Evolutionary conservation across 306 rosid genomes (phyloP), one percentile per base, ranked within the genome.

Genomic region (Quercus suber): DNA sequence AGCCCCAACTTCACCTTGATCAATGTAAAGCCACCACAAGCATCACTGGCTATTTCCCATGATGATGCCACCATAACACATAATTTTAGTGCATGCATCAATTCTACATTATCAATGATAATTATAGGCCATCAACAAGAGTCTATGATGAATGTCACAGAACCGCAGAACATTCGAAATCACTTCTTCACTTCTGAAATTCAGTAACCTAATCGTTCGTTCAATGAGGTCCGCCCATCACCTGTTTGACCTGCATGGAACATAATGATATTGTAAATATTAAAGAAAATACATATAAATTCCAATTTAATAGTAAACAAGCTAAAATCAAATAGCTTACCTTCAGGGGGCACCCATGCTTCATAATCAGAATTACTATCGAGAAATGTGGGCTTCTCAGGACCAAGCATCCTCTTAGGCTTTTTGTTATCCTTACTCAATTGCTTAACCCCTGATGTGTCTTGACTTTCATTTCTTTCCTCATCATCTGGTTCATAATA

Each of bases 271-370:
- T 55, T 43, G 77, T 28, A 71, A 60, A 53, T 18, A 83, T 27
- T 63, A 71, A 11, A 77, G 7, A 67, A 41, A 58, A 68, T 74
- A 21, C 33, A 56, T 73, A 11, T 2, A 59, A 43, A 19, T 27
- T 69, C 60, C 64, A 74, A 76, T 12, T 71, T 20, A 21, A 56
- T 3, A 71, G 21, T 20, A 51, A 20, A 69, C 70, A 21, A 53
- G 20, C 33, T 53, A 76, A 81, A 81, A 84, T 59, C 71, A 65
- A 71, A 69, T 25, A 52, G 78, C 81, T 60, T 82, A 91, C 99
- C 99, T 90, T 89, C 69, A 21, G 99, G 99, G 33, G 99, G 99
- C 61, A 92, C 90, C 99, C 99, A 95, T 20, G 98, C 5, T 51
- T 91, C 92, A 76, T 55, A 55, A 75, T 89, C 92, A 3, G 86